A percentile compares a stretch with the other conserved stretches of the same genome.
Conservation (phyloP, 345 rosid species). For the Clarkia xantiana region DNA sequence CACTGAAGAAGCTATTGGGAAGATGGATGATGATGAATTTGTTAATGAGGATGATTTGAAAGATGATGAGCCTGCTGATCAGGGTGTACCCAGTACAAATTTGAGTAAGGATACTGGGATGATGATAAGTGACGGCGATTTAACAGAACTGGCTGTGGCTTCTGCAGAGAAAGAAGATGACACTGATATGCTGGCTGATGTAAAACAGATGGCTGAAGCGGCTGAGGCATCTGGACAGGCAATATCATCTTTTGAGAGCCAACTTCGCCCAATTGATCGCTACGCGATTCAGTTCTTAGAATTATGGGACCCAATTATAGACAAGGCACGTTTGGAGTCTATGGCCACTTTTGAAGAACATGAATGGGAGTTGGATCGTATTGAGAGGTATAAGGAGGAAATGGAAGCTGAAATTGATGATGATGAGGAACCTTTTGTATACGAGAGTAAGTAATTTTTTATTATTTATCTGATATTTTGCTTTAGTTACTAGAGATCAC, state of each 20-base stretch:
- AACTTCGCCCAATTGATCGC: conserved; percentile 85
- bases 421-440: conserved; percentile 90
- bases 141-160: conserved; percentile 36
- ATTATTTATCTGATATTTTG: not conserved
- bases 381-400: conserved; percentile 92
- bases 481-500: not conserved
- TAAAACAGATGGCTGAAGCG: conserved; percentile 87
- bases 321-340: conserved; percentile 55
- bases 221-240: conserved; percentile 92
- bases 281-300: conserved; percentile 80
- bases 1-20: conserved; percentile 84
- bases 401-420: conserved; percentile 99
- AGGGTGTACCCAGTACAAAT: conserved; percentile 21
- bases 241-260: conserved; percentile 71
- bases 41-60: conserved; percentile 70
- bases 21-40: conserved; percentile 81
- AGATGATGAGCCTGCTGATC: conserved; percentile 64
- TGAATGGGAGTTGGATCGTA: conserved; percentile 96
- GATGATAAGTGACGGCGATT: conserved; percentile 18
- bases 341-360: conserved; percentile 69
- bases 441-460: conserved; percentile 63
- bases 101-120: conserved; percentile 26
- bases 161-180: conserved; percentile 69
- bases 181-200: conserved; percentile 78
- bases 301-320: conserved; percentile 90